Evolutionary conservation across 371 early-diverging fungal species (phyloP).

Genomic region (Rhizopus microsporus): DNA sequence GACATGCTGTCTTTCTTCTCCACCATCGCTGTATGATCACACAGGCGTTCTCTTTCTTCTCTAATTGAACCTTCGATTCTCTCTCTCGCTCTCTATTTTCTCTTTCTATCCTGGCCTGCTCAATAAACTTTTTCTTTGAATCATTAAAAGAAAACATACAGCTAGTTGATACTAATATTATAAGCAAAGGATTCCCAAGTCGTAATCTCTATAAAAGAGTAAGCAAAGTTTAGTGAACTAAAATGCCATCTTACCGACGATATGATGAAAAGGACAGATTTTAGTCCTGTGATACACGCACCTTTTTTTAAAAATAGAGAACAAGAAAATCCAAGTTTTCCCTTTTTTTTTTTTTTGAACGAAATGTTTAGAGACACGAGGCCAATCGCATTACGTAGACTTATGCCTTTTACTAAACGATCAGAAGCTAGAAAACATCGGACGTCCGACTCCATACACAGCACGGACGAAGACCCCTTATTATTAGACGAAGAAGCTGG

Average conservation of each 20-base stretch:
- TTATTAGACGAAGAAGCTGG: conserved; percentile 45
- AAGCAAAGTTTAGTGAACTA: too few species aligned
- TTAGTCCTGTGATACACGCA: not conserved
- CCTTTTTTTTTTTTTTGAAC: conserved; percentile 1
- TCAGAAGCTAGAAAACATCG: conserved; percentile 33
- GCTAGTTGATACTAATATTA: conserved; percentile 38
- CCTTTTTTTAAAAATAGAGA: not conserved
- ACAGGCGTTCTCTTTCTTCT: conserved; percentile 25
- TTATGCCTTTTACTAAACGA: conserved; percentile 42
- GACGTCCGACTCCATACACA: conserved; percentile 43
- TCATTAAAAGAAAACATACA: conserved; percentile 9
- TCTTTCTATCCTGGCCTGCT: conserved; percentile 37
- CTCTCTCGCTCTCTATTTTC: conserved; percentile 43
- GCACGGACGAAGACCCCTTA: conserved; percentile 49
- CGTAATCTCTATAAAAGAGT: too few species aligned
- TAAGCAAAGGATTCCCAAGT: too few species aligned
- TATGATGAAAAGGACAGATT: not conserved
- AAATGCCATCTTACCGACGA: too few species aligned
- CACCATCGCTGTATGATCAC: conserved; percentile 36
- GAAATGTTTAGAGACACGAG: conserved; percentile 29
- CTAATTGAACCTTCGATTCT: conserved; percentile 12
- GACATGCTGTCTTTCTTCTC: conserved; percentile 17
- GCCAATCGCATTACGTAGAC: conserved; percentile 46
- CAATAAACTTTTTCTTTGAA: conserved; percentile 39
- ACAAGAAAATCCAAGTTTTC: not conserved